Evolutionary conservation across 2,329 filamentous ascomycete genomes (phyloP), one percentile per base, ranked within the genome.

Genomic region (Penicillium janthinellum): DNA sequence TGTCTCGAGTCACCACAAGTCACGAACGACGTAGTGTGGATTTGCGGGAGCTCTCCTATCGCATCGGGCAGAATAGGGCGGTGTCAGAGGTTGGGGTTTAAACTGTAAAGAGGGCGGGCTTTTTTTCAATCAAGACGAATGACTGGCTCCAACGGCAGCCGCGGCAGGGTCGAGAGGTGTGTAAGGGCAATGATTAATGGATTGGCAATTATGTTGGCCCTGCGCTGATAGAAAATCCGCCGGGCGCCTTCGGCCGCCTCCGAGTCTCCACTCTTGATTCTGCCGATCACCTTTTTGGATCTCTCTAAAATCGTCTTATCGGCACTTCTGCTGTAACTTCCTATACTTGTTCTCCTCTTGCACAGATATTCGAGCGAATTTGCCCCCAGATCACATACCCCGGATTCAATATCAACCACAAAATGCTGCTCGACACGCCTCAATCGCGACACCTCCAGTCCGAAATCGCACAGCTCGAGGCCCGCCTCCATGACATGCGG

Each of bases 391-490:
- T 44, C 41, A 8, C 17, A 41, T 54, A 54, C 41, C 54, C 44
- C 41, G 3, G 34, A 49, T 54, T 50, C 54, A 37, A 52, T 20
- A n/a, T 12, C 35, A 39, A 5, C 35, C 1, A 28, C 17, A 58
- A 22, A 58, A 74, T 75, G 69, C 57, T 65, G 53, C 56, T 61
- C 37, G 60, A 68, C 52, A 54, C 54, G 12, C 52, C 54, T 17
- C 52, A 55, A 47, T 44, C 62, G 5, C 58, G 65, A 42, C 66
- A 70, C 38, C 56, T 78, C 22, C 63, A 76, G 62, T 61, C 72
- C 57, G 75, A 78, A 64, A 78, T 84, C 58, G 71, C 73, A 14
- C 75, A 80, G 60, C 79, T 84, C 41, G 81, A 84, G 65, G 67
- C 70, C 59, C 79, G 78, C 59, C 74, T 84, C 0, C 73, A 76